Percentiles rank a stretch among this genome's conserved stretches.
Evolutionary conservation across 345 rosid species (phyloP).

Genomic region (Leavenworthia alabamica): DNA sequence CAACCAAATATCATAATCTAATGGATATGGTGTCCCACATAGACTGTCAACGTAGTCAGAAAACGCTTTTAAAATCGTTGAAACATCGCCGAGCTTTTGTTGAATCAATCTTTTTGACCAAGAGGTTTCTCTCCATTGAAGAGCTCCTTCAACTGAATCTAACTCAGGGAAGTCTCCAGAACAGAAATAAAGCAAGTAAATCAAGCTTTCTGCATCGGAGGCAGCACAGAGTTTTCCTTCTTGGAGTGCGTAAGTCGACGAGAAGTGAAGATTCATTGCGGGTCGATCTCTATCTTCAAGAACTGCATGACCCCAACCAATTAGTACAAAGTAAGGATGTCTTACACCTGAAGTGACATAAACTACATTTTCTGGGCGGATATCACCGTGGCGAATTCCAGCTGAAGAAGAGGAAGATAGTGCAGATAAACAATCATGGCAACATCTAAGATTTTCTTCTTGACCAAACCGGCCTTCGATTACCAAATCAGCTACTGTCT

Average conservation of each 20-base stretch:
- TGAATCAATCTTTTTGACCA: conserved; percentile 94
- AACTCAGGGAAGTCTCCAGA: conserved; percentile 74
- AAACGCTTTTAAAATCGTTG: conserved; percentile 85
- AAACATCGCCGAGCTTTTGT: conserved; percentile 90
- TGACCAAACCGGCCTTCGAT: conserved; percentile 56
- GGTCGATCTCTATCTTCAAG: conserved; percentile 96
- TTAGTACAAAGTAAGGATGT: conserved; percentile 64
- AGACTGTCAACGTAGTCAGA: conserved; percentile 98
- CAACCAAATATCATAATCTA: conserved; percentile 90
- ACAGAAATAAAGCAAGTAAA: conserved; percentile 81
- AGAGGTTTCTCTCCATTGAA: conserved; percentile 91
- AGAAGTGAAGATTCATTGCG: conserved; percentile 92
- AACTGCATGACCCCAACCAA: conserved; percentile 98
- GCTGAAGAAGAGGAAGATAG: conserved; percentile 65
- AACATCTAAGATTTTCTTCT: conserved; percentile 83
- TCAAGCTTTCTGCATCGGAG: conserved; percentile 94
- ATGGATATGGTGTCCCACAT: conserved; percentile 95
- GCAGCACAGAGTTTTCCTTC: conserved; percentile 95
- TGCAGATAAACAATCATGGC: conserved; percentile 93
- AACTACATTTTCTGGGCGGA: conserved; percentile 75
- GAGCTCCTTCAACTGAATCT: conserved; percentile 95
- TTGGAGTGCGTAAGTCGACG: conserved; percentile 89
- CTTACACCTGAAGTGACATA: conserved; percentile 53
- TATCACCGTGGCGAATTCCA: conserved; percentile 91
- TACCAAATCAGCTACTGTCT: conserved; percentile 71